Base-by-base conservation (phyloP, 2,329 filamentous ascomycete genomes). In the Xylaria sp. region DNA sequence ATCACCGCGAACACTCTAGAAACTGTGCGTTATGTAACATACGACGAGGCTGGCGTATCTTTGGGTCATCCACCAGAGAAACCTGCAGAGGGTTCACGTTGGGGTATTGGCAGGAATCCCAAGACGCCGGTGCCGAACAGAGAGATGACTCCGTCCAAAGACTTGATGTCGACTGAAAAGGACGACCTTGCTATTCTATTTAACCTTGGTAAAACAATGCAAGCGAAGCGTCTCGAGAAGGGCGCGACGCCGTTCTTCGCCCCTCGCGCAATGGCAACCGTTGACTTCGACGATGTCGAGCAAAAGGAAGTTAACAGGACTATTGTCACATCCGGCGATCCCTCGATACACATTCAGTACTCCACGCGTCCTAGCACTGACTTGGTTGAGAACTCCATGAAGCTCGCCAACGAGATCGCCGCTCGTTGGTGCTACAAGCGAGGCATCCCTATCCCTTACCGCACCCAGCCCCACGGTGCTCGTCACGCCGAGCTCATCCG, bases 391-490 rank as follows among this genome's bases (percentile, higher is more conserved):
- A 76, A 77, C 58, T 66, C 78, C 23, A 89, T 89, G 86, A 76
- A 83, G 44, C 75, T 99, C 3, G 85, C 84, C 10, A 84, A 83
- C 57, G 79, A 87, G 66, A 74, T 86, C 30, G 84, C 82, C 44
- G 85, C 84, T 18, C 76, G 75, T 35, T 89, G 84, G 83, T 87
- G 84, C 67, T 68, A 76, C 52, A 77, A 79, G 19, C 80, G 85
- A 54, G 74, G 76, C 18, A 81, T 89, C 55, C 80, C 84, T 42
- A 76, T 85, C 34, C 83, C 85, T 6, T 89, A 82, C 71, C 82
- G 81, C 59, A 76, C 76, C 37, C 79, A 84, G 65, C 72, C 75
- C 18, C 77, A 76, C 48, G 76, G 71, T 63, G 54, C 69, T 57
- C 65, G 70, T 61, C 72, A 81, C 72, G 63, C 68, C 52, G 70